Percentiles rank a stretch among this genome's conserved stretches.
Evolutionary conservation across 2,329 filamentous ascomycete genomes (phyloP).

Genomic region (Talaromyces sp.): DNA sequence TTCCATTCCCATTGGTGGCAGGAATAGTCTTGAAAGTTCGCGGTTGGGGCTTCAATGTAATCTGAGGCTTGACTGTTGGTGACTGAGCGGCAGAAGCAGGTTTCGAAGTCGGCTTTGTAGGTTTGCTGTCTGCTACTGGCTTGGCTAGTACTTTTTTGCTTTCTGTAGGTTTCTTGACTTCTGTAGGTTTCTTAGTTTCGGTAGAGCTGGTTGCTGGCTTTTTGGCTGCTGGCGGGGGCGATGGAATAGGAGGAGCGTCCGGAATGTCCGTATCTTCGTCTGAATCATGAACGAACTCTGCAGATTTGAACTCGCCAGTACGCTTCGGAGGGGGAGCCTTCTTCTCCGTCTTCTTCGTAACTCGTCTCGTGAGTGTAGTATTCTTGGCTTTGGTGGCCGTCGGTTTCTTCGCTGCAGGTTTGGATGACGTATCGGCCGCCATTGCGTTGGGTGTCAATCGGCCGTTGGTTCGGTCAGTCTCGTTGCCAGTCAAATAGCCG

Average conservation of each 20-base stretch:
- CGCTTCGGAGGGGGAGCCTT: conserved; percentile 37
- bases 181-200: conserved; percentile 20
- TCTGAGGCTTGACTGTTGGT: conserved; percentile 17
- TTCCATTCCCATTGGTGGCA: conserved; percentile 29
- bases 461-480: conserved; percentile 37
- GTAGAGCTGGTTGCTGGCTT: conserved; percentile 21
- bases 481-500: conserved; percentile 36
- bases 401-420: conserved; percentile 35
- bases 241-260: conserved; percentile 27
- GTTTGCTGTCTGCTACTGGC: conserved; percentile 13
- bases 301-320: conserved; percentile 53
- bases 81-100: conserved; percentile 12
- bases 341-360: conserved; percentile 48
- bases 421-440: conserved; percentile 28
- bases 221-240: conserved; percentile 14
- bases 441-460: conserved; percentile 30
- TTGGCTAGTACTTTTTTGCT: conserved; percentile 4
- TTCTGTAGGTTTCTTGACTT: conserved; percentile 18
- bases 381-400: conserved; percentile 44
- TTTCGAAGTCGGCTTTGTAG: conserved; percentile 12
- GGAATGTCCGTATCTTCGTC: conserved; percentile 49
- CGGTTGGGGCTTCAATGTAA: conserved; percentile 24
- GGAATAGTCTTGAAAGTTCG: conserved; percentile 29
- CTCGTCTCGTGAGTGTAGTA: conserved; percentile 44
- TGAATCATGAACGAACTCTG: conserved; percentile 55